phyloP scores from a whole-genome alignment of 371 early-diverging fungal species.

The Enterocytospora artemiae region DNA sequence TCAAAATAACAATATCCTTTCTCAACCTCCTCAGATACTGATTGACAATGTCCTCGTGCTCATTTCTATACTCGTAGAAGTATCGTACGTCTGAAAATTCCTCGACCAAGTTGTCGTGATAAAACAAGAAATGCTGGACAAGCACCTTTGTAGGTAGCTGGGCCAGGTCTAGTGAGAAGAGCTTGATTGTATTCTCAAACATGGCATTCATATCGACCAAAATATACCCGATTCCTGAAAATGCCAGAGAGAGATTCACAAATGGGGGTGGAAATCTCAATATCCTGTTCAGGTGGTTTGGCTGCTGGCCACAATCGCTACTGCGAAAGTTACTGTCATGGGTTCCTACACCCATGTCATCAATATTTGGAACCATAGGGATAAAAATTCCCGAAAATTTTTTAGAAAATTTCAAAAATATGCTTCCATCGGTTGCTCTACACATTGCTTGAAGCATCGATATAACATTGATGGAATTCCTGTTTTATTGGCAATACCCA shows the following conservation, averaged over 20 bases:
- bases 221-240: conserved; percentile 48
- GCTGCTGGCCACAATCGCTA: too few species aligned
- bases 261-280: too few species aligned
- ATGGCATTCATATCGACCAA: conserved; percentile 32
- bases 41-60: conserved; percentile 6
- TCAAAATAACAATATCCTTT: neutral
- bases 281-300: too few species aligned
- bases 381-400: too few species aligned
- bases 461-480: too few species aligned
- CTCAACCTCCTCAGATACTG: conserved; percentile 13
- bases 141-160: conserved; percentile 23
- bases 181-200: conserved; percentile 8
- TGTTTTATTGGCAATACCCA: too few species aligned
- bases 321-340: too few species aligned
- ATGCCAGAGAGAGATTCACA: conserved; percentile 33
- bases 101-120: conserved; percentile 13
- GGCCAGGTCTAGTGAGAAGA: conserved; percentile 15
- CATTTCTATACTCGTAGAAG: conserved; percentile 11
- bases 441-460: too few species aligned
- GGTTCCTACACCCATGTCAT: too few species aligned
- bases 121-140: conserved; percentile 23
- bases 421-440: too few species aligned
- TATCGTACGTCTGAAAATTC: conserved; percentile 28
- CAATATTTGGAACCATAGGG: too few species aligned
- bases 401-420: too few species aligned